A percentile compares a stretch with the other conserved stretches of the same genome.
Evolutionary conservation across 345 rosid species (phyloP).

Genomic region (Capsella bursapastoris): DNA sequence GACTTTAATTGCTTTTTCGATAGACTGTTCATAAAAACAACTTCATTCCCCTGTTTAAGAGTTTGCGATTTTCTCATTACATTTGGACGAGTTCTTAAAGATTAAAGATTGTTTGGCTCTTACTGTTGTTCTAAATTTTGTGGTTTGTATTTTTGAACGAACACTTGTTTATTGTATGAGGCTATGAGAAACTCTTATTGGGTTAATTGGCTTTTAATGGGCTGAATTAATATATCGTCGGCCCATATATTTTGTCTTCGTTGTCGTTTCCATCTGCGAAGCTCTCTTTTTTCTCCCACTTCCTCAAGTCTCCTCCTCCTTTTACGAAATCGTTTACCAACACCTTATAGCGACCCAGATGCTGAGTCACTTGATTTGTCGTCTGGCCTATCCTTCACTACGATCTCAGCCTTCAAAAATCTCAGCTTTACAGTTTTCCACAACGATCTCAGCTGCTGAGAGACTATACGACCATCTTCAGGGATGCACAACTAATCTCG

Average conservation of each 20-base stretch:
- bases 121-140: background rate
- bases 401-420: constrained; percentile 38
- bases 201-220: background rate
- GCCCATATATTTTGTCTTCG: background rate
- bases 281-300: background rate
- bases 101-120: background rate
- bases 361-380: constrained; percentile 33
- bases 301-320: background rate
- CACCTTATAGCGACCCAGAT: constrained; percentile 16
- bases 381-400: constrained; percentile 40
- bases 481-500: constrained; percentile 48
- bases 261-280: constrained; percentile 1
- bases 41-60: no score
- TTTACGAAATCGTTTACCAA: background rate
- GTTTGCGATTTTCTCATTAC: background rate
- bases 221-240: background rate
- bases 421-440: constrained; percentile 39
- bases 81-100: background rate
- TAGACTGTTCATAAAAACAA: background rate
- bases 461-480: constrained; percentile 51
- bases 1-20: no score
- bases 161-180: no score
- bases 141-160: background rate
- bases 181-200: background rate
- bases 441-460: constrained; percentile 53